Evolutionary conservation across 2,329 filamentous ascomycete genomes (phyloP), one percentile per base, ranked within the genome.

Genomic region (Pseudogymnoascus sp.): DNA sequence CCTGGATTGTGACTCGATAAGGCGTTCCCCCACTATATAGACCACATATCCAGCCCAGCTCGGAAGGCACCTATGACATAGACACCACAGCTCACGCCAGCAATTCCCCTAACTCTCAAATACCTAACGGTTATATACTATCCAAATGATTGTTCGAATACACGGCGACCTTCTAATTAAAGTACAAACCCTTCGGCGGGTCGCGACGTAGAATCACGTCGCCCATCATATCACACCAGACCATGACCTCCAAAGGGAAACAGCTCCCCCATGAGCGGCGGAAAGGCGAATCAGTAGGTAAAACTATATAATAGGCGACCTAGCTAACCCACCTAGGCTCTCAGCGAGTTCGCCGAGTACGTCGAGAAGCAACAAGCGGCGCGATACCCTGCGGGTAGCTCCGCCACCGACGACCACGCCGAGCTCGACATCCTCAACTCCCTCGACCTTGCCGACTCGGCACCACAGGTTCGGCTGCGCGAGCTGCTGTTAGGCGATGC

Each of bases 301-400:
- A 19, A 50, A 35, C 59, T 14, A 14, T 14, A 24, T 10, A 50
- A 24, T 64, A 6, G 16, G 16, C 33, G 63, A 31, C 33, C 14
- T 38, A 61, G 31, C 31, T 61, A n/a, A 31, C 44, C 8, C 40
- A 21, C 59, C 0, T 60, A 83, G 82, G 93, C 93, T 11, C 82
- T 99, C 63, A 95, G 90, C 79, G 95, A 97, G 71, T 99, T 99
- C 74, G 92, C 93, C 75, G 95, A 99, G 72, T 97, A 97, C 72
- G 95, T 97, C 68, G 92, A 97, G 76, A 89, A 92, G 74, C 93
- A 97, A 74, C 95, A 97, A 76, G 86, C 87, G 13, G 77, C 87
- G 60, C 87, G 89, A 63, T 87, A 85, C 69, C 83, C 83, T 1
- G 72, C 78, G 16, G 61, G 65, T 33, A 64, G 67, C 6, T 33